Percentiles rank a stretch among this genome's conserved stretches.
Evolutionary conservation across 139 green algal species (phyloP).

Genomic region (Chlamydomonas incerta): DNA sequence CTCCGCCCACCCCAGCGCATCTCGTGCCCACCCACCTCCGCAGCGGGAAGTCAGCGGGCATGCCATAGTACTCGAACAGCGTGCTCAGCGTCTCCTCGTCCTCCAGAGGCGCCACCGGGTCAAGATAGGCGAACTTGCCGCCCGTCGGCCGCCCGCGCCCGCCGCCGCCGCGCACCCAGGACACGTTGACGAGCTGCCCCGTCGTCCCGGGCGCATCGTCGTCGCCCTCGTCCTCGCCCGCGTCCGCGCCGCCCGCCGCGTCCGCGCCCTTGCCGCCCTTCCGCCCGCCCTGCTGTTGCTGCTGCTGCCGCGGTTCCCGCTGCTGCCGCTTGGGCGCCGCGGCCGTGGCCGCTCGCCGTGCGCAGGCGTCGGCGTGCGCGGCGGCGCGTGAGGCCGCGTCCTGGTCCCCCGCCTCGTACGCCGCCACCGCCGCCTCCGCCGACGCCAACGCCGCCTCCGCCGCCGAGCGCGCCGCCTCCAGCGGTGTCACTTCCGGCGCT

Average conservation of each 20-base stretch:
- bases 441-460: constrained; percentile 21
- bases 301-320: neutral
- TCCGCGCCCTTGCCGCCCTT: neutral
- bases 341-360: neutral
- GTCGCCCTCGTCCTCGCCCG: neutral
- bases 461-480: neutral
- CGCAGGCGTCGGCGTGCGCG: neutral
- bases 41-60: constrained; percentile 69
- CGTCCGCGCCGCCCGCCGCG: neutral
- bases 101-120: constrained; percentile 66
- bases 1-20: too few relatives aligned
- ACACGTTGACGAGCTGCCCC: neutral
- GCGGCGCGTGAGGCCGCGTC: neutral
- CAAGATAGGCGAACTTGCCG: constrained; percentile 50
- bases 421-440: constrained; percentile 21
- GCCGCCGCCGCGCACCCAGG: constrained; percentile 50
- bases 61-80: constrained; percentile 80
- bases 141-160: constrained; percentile 39
- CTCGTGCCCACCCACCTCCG: constrained; percentile 15
- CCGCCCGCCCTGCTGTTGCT: neutral
- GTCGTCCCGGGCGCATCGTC: neutral
- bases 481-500: neutral
- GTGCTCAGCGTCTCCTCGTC: constrained; percentile 46
- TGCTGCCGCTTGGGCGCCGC: neutral
- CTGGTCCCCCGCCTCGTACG: neutral